These are phyloP conservation scores for Wallacemonas collosoma DNA, from an alignment of 208 protist genomes.

Conservation along the genomic window DNA sequence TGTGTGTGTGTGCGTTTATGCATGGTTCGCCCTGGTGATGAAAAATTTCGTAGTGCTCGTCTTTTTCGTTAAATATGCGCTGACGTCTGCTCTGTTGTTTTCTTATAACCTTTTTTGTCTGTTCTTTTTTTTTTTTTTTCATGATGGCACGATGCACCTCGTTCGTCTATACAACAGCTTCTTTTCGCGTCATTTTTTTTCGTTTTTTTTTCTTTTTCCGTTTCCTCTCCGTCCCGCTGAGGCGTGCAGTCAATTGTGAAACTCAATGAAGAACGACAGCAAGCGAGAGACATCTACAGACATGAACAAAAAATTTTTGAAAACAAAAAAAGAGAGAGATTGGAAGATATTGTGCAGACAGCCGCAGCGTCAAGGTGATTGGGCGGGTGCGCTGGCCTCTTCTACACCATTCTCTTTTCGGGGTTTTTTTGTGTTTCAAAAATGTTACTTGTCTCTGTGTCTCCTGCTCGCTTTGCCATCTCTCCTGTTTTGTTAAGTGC, in stretches of 20 bases:
- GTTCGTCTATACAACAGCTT: not conserved
- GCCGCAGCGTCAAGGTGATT: not conserved
- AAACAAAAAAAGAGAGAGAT: conserved; percentile 2
- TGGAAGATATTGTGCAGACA: not conserved
- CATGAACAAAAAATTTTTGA: no score
- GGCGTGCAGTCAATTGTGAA: conserved; percentile 1
- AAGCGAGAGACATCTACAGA: not conserved
- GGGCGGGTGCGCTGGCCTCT: no score
- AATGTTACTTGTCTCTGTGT: not conserved
- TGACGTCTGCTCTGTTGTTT: not conserved
- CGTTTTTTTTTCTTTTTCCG: not conserved
- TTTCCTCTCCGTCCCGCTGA: conserved; percentile 19
- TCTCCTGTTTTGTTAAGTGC: conserved; percentile 15
- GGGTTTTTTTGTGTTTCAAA: not conserved
- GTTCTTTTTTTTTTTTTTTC: not conserved
- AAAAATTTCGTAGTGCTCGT: not conserved
- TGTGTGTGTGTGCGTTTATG: conserved; percentile 19
- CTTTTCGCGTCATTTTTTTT: not conserved
- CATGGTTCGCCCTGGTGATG: not conserved
- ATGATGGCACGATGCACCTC: not conserved
- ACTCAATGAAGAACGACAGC: not conserved
- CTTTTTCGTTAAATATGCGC: not conserved
- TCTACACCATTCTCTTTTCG: not conserved
- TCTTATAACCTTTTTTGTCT: not conserved
- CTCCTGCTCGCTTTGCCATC: not conserved